A percentile compares a stretch with the other conserved stretches of the same genome.
Evolutionary conservation across 345 rosid species (phyloP).

Genomic region (Citrus hindsii): DNA sequence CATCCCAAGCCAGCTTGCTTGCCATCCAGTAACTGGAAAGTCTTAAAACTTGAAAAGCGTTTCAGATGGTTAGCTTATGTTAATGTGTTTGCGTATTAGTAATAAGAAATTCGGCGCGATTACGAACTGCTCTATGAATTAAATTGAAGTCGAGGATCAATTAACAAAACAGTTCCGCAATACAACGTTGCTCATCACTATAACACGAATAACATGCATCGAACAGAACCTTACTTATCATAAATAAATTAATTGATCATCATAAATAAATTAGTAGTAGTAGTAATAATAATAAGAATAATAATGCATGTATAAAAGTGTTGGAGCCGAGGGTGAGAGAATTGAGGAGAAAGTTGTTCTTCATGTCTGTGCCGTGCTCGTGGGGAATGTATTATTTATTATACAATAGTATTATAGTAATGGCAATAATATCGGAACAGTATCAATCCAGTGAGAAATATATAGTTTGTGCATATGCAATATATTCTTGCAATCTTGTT

Average conservation of each 20-base stretch:
- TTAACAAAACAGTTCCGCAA: no score
- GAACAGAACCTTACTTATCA: no score
- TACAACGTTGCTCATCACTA: no score
- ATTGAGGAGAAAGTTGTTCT: conserved; percentile 34
- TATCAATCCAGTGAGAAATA: background rate
- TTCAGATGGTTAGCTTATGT: background rate
- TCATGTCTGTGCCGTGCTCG: conserved; percentile 30
- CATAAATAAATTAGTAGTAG: no score
- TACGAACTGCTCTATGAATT: no score
- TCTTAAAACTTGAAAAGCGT: background rate
- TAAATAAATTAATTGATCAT: no score
- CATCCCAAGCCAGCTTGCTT: background rate
- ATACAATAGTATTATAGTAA: background rate
- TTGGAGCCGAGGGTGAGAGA: conserved; percentile 25
- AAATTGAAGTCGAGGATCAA: no score
- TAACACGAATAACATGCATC: no score
- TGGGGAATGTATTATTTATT: background rate
- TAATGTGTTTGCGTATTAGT: no score
- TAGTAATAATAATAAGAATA: no score
- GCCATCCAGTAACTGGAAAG: background rate
- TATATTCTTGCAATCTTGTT: background rate
- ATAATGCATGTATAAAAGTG: background rate
- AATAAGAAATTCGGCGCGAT: no score
- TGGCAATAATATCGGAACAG: background rate
- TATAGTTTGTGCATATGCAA: background rate